Evolutionary conservation across 148 eudicot species (phyloP), one percentile per base, ranked within the genome.

Genomic region (Amaranthus palmeri): DNA sequence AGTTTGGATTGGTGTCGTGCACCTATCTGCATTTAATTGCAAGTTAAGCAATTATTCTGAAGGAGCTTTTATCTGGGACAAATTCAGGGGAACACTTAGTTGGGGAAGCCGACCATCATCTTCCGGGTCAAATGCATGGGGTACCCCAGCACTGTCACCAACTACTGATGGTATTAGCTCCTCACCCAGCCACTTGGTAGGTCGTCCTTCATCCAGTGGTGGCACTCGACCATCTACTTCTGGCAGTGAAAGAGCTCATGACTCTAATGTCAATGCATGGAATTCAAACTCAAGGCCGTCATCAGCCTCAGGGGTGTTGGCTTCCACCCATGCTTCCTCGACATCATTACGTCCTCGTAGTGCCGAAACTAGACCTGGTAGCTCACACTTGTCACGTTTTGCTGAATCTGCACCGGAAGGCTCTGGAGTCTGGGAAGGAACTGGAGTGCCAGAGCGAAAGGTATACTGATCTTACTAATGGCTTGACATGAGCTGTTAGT

Each of bases 21-120:
- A 11, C 12, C 13, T 43, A 49, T 69, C 15, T 70, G 44, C 25
- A 40, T 15, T 42, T 65, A 13, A 55, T 54, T 48, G 68, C 41
- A 36, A 54, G 46, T 44, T 60, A 54, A 63, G 54, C 18, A 65
- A 60, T 44, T 51, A 65, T 42, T 54, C 40, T 63, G 62, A 69
- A 55, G 45, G 65, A 43, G 61, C 60, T 65, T 68, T 69, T 25
- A 10, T 58, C 43, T 63, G 68, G 41, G 48, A 49, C 52, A 36
- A 55, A 74, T 72, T 51, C 59, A 96, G 99, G 90, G 97, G 97
- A 50, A 92, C 93, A 63, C 88, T 88, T 65, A 82, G 92, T 73
- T 90, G 92, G 99, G 97, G 97, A 57, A 90, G 84, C 77, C 89
- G 90, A 45, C 76, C 97, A 70, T 92, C 97, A 68, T 88, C 99